Evolutionary conservation across 352 stramenopile genomes (phyloP).

Genomic region (Phytophthora kernoviae): DNA sequence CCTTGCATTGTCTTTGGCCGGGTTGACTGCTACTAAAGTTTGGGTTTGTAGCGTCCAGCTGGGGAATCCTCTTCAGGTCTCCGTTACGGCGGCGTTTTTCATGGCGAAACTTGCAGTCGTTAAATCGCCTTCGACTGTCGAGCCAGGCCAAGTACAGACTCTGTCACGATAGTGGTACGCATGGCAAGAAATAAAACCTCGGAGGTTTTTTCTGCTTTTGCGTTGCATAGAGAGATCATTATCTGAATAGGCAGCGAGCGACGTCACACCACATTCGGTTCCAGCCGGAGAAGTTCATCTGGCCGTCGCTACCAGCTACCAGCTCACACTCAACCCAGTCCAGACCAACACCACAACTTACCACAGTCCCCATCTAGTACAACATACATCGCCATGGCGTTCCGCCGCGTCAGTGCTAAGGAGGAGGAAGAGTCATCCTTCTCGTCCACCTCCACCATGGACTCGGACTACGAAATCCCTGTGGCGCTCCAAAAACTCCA

Average conservation of each 20-base stretch:
- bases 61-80: too few relatives aligned
- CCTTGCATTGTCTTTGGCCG: constrained; percentile 21
- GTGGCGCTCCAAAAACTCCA: constrained; percentile 67
- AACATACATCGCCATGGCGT: constrained; percentile 31
- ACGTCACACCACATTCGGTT: not conserved
- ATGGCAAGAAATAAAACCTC: too few relatives aligned
- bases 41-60: too few relatives aligned
- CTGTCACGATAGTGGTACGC: not conserved
- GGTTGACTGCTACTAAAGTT: constrained; percentile 14
- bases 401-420: constrained; percentile 15
- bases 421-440: constrained; percentile 73
- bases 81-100: too few relatives aligned
- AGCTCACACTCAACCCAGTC: too few relatives aligned
- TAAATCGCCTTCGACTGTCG: not conserved
- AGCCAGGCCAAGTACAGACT: not conserved
- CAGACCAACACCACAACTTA: too few relatives aligned
- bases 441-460: constrained; percentile 83
- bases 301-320: too few relatives aligned
- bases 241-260: too few relatives aligned
- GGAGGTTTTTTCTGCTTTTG: too few relatives aligned
- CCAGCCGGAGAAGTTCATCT: constrained; percentile 13
- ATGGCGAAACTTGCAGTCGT: too few relatives aligned
- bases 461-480: constrained; percentile 86
- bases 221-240: too few relatives aligned
- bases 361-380: too few relatives aligned